phyloP scores from a whole-genome alignment of 2,329 filamentous ascomycete species.

The Elsinoe fawcettii region DNA sequence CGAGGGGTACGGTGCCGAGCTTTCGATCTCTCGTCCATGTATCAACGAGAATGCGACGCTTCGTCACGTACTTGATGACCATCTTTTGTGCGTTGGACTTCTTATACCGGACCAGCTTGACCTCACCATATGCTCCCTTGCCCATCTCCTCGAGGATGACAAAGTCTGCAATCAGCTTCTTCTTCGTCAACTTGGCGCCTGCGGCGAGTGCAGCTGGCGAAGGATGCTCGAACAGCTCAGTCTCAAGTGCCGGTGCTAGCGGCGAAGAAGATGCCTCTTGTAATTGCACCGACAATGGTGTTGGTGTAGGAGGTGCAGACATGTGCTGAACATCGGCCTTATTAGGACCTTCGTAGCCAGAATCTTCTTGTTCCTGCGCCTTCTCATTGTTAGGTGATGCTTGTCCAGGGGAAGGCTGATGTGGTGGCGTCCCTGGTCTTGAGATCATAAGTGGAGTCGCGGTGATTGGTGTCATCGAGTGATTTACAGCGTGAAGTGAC shows the following conservation, averaged over 20 bases:
- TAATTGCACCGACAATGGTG: slow-evolving; percentile 45
- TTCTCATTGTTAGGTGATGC: slow-evolving; percentile 31
- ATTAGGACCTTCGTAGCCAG: slow-evolving; percentile 13
- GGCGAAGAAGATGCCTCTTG: slow-evolving; percentile 20
- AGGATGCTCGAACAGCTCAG: slow-evolving; percentile 33
- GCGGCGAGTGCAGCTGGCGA: slow-evolving; percentile 29
- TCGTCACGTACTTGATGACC: slow-evolving; percentile 96
- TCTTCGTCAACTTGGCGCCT: slow-evolving; percentile 36
- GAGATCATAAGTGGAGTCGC: slow-evolving; percentile 54
- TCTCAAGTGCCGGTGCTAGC: slow-evolving; percentile 19
- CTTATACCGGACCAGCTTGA: slow-evolving; percentile 87
- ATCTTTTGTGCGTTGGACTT: slow-evolving; percentile 65
- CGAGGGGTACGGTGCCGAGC: slow-evolving; percentile 86
- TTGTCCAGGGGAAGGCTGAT: slow-evolving; percentile 72
- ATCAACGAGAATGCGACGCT: slow-evolving; percentile 90
- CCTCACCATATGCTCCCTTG: slow-evolving; percentile 93
- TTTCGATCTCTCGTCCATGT: slow-evolving; percentile 94
- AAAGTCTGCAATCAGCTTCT: slow-evolving; percentile 86
- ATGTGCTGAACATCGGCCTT: not conserved
- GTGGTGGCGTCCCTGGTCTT: slow-evolving; percentile 61
- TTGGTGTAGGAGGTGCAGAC: slow-evolving; percentile 25
- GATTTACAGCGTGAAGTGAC: slow-evolving; percentile 71
- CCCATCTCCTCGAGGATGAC: slow-evolving; percentile 96
- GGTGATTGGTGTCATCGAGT: slow-evolving; percentile 54
- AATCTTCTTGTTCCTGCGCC: slow-evolving; percentile 3